Percentiles rank a stretch among this genome's conserved stretches.
These are phyloP conservation scores for Diaporthe ampelina DNA, from an alignment of 2,329 filamentous ascomycete species.

Conservation along the genomic window DNA sequence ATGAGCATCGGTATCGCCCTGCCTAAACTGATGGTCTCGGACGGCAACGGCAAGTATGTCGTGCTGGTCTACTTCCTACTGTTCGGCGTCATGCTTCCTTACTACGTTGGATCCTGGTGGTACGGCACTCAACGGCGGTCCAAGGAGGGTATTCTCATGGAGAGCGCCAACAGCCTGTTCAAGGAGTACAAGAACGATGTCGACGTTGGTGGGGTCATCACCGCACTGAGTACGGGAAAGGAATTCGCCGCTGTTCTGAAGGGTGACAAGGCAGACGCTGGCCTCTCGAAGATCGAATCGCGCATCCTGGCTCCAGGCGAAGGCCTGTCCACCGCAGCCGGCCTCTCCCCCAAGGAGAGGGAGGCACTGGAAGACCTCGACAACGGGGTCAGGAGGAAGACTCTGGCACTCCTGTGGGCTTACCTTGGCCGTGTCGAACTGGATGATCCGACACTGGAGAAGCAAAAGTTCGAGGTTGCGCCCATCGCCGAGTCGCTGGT, in stretches of 20 bases:
- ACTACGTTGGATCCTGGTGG: conserved; percentile 97
- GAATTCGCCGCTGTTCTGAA: conserved; percentile 85
- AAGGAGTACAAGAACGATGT: conserved; percentile 90
- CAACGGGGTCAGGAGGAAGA: conserved; percentile 84
- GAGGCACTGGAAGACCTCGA: conserved; percentile 85
- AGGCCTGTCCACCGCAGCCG: conserved; percentile 64
- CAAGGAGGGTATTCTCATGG: conserved; percentile 92
- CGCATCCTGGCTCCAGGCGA: conserved; percentile 77
- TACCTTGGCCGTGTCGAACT: conserved; percentile 92
- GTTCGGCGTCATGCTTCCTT: conserved; percentile 91
- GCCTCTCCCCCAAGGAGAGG: conserved; percentile 80
- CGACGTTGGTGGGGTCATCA: conserved; percentile 83
- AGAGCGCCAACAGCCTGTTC: conserved; percentile 95
- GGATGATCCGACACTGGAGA: conserved; percentile 81
- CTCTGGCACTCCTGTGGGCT: conserved; percentile 91
- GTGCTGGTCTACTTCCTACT: conserved; percentile 89
- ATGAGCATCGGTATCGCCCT: conserved; percentile 98
- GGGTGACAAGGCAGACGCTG: conserved; percentile 83
- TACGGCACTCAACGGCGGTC: conserved; percentile 95
- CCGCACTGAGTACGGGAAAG: conserved; percentile 85
- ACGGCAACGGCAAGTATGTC: conserved; percentile 96
- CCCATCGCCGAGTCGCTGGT: conserved; percentile 88
- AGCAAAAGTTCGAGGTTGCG: conserved; percentile 90
- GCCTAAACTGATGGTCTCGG: conserved; percentile 90
- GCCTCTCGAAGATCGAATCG: conserved; percentile 86